A percentile compares a stretch with the other conserved stretches of the same genome.
These are phyloP conservation scores for Gynochthodes officinalis DNA, from an alignment of 257 asterid species.

Conservation along the genomic window DNA sequence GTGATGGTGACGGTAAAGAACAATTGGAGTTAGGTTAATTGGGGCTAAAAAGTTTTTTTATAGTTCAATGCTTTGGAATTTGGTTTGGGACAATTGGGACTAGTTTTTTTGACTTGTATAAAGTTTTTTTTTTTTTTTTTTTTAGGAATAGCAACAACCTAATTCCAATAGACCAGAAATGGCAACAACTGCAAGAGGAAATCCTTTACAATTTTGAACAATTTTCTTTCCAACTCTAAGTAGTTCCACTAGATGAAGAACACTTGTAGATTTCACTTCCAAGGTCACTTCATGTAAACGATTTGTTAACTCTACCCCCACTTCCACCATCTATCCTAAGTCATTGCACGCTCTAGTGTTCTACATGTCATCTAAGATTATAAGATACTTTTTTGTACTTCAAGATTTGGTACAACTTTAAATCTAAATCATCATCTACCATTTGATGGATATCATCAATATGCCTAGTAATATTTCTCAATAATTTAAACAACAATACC, in stretches of 20 bases:
- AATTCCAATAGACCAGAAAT: neutral
- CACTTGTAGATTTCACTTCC: neutral
- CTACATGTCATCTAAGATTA: neutral
- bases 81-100: too few relatives aligned
- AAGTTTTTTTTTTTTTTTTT: too few relatives aligned
- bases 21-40: too few relatives aligned
- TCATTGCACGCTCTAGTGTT: neutral
- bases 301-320: constrained; percentile 1
- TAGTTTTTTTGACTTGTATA: too few relatives aligned
- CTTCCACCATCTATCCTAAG: neutral
- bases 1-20: too few relatives aligned
- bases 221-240: neutral
- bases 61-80: too few relatives aligned
- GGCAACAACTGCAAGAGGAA: constrained; percentile 4
- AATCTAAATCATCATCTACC: neutral
- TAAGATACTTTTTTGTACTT: neutral
- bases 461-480: neutral
- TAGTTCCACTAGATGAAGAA: neutral
- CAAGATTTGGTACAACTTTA: neutral
- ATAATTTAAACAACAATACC: neutral
- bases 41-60: too few relatives aligned
- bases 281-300: neutral
- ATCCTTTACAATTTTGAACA: neutral
- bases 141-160: too few relatives aligned
- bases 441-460: neutral